These are phyloP conservation scores for Globisporangium rhizosaccharum DNA, from an alignment of 352 stramenopile species.

Conservation along the genomic window DNA sequence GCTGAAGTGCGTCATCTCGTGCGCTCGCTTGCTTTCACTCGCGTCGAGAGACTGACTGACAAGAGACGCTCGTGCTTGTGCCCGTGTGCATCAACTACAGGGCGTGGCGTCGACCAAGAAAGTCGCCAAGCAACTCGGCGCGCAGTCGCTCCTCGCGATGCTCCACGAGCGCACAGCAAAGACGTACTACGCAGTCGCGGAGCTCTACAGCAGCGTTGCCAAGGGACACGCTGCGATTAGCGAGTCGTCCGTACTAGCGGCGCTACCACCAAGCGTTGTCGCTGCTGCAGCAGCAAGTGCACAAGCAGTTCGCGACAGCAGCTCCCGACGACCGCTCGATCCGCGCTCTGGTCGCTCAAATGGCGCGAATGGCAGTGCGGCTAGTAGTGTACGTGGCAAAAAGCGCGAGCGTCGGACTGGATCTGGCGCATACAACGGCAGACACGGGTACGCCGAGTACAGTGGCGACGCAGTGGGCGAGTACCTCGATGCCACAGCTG, in stretches of 20 bases:
- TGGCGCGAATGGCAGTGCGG: conserved; percentile 9
- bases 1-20: conserved; percentile 42
- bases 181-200: conserved; percentile 59
- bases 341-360: conserved; percentile 21
- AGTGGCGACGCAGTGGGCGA: conserved; percentile 5
- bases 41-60: neutral
- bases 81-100: conserved; percentile 15
- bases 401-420: conserved; percentile 8
- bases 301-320: neutral
- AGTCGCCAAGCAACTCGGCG: conserved; percentile 72
- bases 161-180: conserved; percentile 47
- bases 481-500: conserved; percentile 16
- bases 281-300: conserved; percentile 5
- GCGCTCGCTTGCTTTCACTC: neutral
- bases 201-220: conserved; percentile 58
- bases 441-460: conserved; percentile 17
- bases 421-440: neutral
- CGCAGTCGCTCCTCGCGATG: conserved; percentile 61
- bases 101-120: conserved; percentile 75
- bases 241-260: conserved; percentile 18
- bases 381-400: conserved; percentile 4
- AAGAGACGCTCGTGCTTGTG: neutral
- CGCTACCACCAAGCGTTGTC: neutral
- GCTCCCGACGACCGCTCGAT: conserved; percentile 18
- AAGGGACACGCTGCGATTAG: conserved; percentile 26